phyloP scores from a whole-genome alignment of 306 rosid genomes.

The Elaeagnus macrophylla region DNA sequence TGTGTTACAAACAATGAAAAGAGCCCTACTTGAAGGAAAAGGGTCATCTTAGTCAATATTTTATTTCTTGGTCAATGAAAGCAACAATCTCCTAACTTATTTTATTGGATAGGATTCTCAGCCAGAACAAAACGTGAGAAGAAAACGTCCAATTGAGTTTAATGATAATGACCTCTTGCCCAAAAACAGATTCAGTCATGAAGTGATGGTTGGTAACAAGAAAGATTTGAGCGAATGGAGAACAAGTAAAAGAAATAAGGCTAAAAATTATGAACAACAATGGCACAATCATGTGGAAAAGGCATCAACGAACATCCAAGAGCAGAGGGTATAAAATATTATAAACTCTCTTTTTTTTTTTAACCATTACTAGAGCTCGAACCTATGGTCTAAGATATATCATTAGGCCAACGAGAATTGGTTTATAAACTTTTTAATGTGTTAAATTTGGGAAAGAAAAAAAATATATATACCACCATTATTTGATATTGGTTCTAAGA shows the following conservation, averaged over 20 bases:
- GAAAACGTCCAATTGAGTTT: constrained; percentile 39
- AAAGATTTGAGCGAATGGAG: constrained; percentile 16
- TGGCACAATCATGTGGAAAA: constrained; percentile 17
- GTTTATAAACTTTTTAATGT: neutral
- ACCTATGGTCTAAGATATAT: too few relatives aligned
- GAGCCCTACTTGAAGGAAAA: too few relatives aligned
- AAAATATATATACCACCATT: neutral
- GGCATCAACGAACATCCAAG: constrained; percentile 16
- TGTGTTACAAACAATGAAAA: too few relatives aligned
- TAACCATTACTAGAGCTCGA: too few relatives aligned
- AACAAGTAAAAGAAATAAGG: constrained; percentile 22
- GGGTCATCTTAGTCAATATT: too few relatives aligned
- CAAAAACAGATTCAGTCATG: neutral
- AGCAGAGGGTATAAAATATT: constrained; percentile 13
- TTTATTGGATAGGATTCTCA: constrained; percentile 16
- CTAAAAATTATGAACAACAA: constrained; percentile 25
- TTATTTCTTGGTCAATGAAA: neutral
- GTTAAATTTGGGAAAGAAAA: neutral
- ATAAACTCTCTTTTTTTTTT: too few relatives aligned
- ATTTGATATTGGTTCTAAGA: neutral
- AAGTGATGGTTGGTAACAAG: constrained; percentile 14
- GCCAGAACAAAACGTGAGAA: constrained; percentile 17
- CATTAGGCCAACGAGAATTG: too few relatives aligned
- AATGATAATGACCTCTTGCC: constrained; percentile 8
- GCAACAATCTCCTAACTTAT: neutral